Conservation (phyloP, 139 green algal species). For the Chlorella sp. region DNA sequence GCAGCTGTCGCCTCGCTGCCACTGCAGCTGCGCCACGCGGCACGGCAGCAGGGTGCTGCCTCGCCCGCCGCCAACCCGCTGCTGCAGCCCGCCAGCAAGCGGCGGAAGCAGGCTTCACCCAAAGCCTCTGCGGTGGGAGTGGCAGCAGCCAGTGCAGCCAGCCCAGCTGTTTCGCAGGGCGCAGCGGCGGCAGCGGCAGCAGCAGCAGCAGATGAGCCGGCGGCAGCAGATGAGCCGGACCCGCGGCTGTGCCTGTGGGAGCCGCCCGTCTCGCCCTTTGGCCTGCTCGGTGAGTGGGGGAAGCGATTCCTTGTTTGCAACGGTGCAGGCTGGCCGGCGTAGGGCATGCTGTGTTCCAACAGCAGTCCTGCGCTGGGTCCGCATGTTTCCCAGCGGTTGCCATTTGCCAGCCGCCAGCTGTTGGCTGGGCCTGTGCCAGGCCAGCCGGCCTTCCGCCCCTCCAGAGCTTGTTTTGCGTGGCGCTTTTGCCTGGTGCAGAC, state of each 20-base stretch:
- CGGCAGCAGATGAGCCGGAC: constrained; percentile 24
- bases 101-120: background rate
- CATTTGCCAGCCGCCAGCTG: too few species aligned
- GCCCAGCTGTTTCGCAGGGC: background rate
- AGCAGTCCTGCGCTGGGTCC: background rate
- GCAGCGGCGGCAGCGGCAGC: background rate
- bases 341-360: background rate
- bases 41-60: background rate
- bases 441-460: background rate
- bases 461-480: background rate
- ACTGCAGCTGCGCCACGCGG: constrained; percentile 10
- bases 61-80: background rate
- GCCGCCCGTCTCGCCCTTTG: constrained; percentile 75
- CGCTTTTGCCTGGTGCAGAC: background rate
- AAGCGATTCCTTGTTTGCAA: background rate
- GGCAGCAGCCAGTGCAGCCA: background rate
- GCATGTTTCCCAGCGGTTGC: too few species aligned
- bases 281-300: constrained; percentile 58
- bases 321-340: background rate
- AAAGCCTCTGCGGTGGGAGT: background rate
- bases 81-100: background rate
- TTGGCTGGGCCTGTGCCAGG: too few species aligned
- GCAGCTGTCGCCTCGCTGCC: background rate
- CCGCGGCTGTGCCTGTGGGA: constrained; percentile 60
- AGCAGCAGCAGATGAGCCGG: background rate